Conservation (phyloP, 768 basidiomycete species). For the Suillus discolor region DNA sequence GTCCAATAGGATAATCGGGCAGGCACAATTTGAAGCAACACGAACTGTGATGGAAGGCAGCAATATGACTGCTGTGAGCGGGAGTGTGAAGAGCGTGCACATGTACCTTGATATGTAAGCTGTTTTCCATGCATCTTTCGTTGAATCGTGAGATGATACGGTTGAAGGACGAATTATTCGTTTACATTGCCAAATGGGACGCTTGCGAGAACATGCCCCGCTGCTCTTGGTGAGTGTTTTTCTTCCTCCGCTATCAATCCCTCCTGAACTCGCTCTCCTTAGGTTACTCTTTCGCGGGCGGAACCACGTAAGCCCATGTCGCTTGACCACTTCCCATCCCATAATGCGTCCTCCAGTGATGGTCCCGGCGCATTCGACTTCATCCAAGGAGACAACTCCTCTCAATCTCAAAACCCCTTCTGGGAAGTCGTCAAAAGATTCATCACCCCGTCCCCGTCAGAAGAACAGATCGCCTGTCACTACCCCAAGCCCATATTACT, state of each 20-base stretch:
- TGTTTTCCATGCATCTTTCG: neutral
- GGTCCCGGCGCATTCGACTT: constrained; percentile 83
- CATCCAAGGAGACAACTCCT: constrained; percentile 70
- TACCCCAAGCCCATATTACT: constrained; percentile 78
- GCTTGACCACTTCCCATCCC: neutral
- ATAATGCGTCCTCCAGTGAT: constrained; percentile 47
- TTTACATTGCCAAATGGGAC: constrained; percentile 71
- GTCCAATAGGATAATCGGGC: constrained; percentile 73
- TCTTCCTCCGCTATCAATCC: constrained; percentile 5
- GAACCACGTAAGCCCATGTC: constrained; percentile 68
- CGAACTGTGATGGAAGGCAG: constrained; percentile 59
- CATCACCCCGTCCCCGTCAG: constrained; percentile 64
- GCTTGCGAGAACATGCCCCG: constrained; percentile 69
- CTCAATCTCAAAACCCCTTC: constrained; percentile 69
- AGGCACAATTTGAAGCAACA: constrained; percentile 70
- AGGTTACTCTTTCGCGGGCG: constrained; percentile 80
- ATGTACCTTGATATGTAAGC: constrained; percentile 69
- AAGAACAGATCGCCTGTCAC: constrained; percentile 70
- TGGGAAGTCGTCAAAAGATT: constrained; percentile 79
- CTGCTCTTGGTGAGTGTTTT: constrained; percentile 63
- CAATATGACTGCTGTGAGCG: constrained; percentile 48
- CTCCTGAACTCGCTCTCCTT: constrained; percentile 7
- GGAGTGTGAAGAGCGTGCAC: constrained; percentile 71
- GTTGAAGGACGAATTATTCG: constrained; percentile 57
- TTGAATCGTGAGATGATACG: neutral